Percentiles rank a stretch among this genome's conserved stretches.
Conservation (phyloP, 805 yeast species). For the Limtongia smithiae region DNA sequence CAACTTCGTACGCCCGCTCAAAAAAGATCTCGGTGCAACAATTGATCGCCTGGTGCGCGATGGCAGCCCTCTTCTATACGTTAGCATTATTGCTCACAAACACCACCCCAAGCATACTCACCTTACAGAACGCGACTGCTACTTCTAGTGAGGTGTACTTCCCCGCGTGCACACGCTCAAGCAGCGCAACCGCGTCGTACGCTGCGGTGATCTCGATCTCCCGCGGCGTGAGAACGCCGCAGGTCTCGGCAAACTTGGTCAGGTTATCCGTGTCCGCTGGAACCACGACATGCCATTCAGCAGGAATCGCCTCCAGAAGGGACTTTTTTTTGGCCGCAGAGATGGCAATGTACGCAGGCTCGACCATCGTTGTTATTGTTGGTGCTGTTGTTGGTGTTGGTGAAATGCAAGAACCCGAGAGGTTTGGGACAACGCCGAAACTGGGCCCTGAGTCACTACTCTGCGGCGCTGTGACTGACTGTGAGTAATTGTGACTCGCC, state of each 20-base stretch:
- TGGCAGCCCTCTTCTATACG: constrained; percentile 28
- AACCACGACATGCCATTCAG: constrained; percentile 45
- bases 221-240: constrained; percentile 39
- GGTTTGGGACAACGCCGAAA: too few species aligned
- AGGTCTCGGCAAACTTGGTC: constrained; percentile 38
- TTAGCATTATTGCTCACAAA: too few species aligned
- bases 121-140: constrained; percentile 46
- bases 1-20: constrained; percentile 54
- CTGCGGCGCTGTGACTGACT: too few species aligned
- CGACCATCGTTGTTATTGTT: too few species aligned
- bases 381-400: too few species aligned
- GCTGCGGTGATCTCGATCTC: constrained; percentile 48
- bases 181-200: constrained; percentile 39
- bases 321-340: constrained; percentile 43
- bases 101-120: not conserved
- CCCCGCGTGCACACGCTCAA: constrained; percentile 41
- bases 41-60: constrained; percentile 30
- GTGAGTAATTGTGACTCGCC: too few species aligned
- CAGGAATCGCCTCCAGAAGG: constrained; percentile 45
- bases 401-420: too few species aligned
- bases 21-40: constrained; percentile 42
- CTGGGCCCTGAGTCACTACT: too few species aligned
- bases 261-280: constrained; percentile 40
- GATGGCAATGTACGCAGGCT: constrained; percentile 39
- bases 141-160: constrained; percentile 44